Conservation (phyloP, 371 early-diverging fungal genomes). For the Syncephalastrum contaminatum region DNA sequence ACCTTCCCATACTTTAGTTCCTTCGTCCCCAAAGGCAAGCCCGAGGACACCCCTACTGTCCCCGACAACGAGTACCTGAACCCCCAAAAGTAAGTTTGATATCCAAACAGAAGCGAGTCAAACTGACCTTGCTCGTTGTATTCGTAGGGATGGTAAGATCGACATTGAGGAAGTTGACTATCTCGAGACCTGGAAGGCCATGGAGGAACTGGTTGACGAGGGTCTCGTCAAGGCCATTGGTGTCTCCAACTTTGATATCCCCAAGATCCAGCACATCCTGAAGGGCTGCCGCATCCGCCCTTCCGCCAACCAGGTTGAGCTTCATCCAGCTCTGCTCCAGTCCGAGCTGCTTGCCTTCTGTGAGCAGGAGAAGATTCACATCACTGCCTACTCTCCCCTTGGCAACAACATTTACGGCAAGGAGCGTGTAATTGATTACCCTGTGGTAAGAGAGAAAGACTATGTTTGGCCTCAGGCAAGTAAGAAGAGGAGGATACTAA, state of each 20-base stretch:
- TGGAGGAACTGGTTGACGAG: slow-evolving; percentile 65
- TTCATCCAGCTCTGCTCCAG: slow-evolving; percentile 59
- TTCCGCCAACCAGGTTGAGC: slow-evolving; percentile 64
- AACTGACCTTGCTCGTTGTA: too few relatives aligned
- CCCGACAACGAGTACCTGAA: slow-evolving; percentile 33
- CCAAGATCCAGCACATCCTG: slow-evolving; percentile 52
- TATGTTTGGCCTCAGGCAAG: slow-evolving; percentile 53
- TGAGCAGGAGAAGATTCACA: slow-evolving; percentile 27
- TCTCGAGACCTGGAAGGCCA: slow-evolving; percentile 69
- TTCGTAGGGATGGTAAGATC: slow-evolving; percentile 27
- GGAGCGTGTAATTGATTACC: slow-evolving; percentile 60
- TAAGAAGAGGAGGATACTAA: slow-evolving; percentile 1
- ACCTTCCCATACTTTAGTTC: slow-evolving; percentile 13
- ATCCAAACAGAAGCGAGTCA: too few relatives aligned
- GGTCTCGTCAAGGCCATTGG: slow-evolving; percentile 68
- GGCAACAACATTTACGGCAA: slow-evolving; percentile 69
- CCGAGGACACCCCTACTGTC: slow-evolving; percentile 35
- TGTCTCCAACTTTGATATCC: slow-evolving; percentile 68
- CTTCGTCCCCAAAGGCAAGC: slow-evolving; percentile 8
- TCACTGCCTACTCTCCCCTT: slow-evolving; percentile 46
- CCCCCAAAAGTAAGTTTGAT: slow-evolving; percentile 30
- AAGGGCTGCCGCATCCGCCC: slow-evolving; percentile 60
- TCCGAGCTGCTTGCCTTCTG: slow-evolving; percentile 38
- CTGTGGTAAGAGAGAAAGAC: slow-evolving; percentile 73
- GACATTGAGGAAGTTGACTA: slow-evolving; percentile 46